These are phyloP conservation scores for Alliaria petiolata DNA, from an alignment of 345 rosid species.

Conservation along the genomic window DNA sequence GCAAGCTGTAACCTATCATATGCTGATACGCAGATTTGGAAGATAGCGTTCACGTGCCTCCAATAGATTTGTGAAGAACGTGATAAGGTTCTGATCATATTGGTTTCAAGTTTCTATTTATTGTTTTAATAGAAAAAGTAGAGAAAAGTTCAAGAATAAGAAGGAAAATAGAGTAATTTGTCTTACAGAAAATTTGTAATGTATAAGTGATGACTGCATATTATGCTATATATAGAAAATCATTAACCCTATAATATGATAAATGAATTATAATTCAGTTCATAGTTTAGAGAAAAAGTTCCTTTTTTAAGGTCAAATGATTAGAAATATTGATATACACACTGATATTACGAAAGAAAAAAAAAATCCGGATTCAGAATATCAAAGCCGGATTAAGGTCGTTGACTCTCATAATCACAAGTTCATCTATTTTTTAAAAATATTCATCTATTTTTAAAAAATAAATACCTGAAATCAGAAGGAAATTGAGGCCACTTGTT, in stretches of 20 bases:
- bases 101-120: neutral
- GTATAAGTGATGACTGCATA: neutral
- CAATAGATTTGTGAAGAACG: neutral
- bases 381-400: neutral
- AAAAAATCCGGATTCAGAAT: neutral
- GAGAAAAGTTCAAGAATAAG: neutral
- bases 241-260: neutral
- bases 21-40: neutral
- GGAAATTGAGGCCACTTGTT: conserved; percentile 62
- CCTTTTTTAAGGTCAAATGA: neutral
- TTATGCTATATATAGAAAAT: neutral
- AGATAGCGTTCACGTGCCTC: conserved; percentile 16
- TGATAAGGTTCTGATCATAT: neutral
- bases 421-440: neutral
- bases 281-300: neutral
- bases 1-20: neutral
- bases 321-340: neutral
- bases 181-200: neutral
- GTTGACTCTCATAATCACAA: neutral
- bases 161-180: neutral
- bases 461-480: conserved; percentile 40
- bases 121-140: neutral
- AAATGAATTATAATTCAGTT: neutral
- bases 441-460: neutral
- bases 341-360: neutral